Evolutionary conservation across 108 stramenopile genomes (phyloP), one percentile per base, ranked within the genome.

Genomic region (Mayamaea pseudoterrestris): DNA sequence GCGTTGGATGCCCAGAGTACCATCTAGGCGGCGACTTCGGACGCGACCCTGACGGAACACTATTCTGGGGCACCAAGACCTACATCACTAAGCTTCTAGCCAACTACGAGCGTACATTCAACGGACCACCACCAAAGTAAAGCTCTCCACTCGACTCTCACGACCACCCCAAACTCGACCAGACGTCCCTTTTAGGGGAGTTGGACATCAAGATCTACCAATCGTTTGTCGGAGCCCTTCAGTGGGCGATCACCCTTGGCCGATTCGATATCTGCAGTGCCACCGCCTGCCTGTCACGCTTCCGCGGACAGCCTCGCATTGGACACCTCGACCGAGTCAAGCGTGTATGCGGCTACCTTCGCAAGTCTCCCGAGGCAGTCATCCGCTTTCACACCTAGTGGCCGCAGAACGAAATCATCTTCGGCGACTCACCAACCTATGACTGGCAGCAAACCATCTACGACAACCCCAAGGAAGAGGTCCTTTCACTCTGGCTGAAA

Each of bases 291-390:
- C 28, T 66, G 41, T 53, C 58, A 0, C n/a, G 55, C 1, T 69
- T 63, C 0, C 48, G 62, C 26, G 65, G 44, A 12, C 5, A 12
- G 2, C 69, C 65, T n/a, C 0, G 63, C 4, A 35, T 44, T 8
- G 69, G 69, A 1, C 69, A 71, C 35, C 14, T 71, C 11, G 45
- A 61, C 8, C 31, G 60, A 2, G 32, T 58, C 5, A 44, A 53
- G 31, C 46, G 35, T 0, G 49, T 69, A 34, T 63, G 35, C 27
- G 62, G 52, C 1, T 69, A 63, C 44, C 16, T 64, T 12, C 27
- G 6, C 24, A 53, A 63, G 36, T 21, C 28, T 17, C 30, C 26
- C 12, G 22, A 69, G 26, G 43, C 21, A 0, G 32, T 45, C 9
- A 54, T 69, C 20, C 14, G 26, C 0, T 49, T 48, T 27, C 17